Evolutionary conservation across 768 basidiomycete species (phyloP), one percentile per base, ranked within the genome.

Genomic region (Cystofilobasidium bisporidii): DNA sequence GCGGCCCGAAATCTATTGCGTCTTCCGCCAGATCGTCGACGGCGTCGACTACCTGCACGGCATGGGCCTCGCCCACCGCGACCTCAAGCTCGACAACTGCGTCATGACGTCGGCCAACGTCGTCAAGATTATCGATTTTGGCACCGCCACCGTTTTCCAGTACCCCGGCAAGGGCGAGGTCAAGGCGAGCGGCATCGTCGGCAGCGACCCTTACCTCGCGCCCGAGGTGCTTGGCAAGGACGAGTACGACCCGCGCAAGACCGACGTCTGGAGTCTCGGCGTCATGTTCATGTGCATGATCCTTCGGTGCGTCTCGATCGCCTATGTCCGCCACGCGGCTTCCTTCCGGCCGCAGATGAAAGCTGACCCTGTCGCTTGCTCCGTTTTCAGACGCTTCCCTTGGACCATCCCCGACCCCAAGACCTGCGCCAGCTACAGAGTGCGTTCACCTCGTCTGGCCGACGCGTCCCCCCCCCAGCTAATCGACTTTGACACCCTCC

Each of bases 241-340:
- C 56, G 80, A 80, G 15, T 98, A 99, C 78, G 96, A 99, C 77
- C 94, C 96, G 17, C 83, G 93, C 74, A 91, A 97, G 80, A 91
- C 93, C 18, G 96, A 99, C 77, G 96, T 99, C 30, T 99, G 96
- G 96, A 89, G 88, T 72, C 86, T 94, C 43, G 96, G 90, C 63
- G 91, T 99, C 77, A 99, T 99, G 74, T 97, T 99, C 81, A 85
- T 98, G 81, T 99, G 96, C 81, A 99, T 99, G 96, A 81, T 96
- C 71, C 83, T 99, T 40, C 83, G 94, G 63, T 67, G 36, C 24
- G 65, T 60, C 43, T 43, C 17, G 3, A 22, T 61, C 15, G 40
- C 10, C 24, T 40, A 20, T 15, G 6, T 28, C 41, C 59, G 20
- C 24, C 8, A 12, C 20, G 17, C 20, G 20, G 38, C 43, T 33